Evolutionary conservation across 495 filamentous ascomycete genomes (phyloP).

Genomic region (Neurospora africana): DNA sequence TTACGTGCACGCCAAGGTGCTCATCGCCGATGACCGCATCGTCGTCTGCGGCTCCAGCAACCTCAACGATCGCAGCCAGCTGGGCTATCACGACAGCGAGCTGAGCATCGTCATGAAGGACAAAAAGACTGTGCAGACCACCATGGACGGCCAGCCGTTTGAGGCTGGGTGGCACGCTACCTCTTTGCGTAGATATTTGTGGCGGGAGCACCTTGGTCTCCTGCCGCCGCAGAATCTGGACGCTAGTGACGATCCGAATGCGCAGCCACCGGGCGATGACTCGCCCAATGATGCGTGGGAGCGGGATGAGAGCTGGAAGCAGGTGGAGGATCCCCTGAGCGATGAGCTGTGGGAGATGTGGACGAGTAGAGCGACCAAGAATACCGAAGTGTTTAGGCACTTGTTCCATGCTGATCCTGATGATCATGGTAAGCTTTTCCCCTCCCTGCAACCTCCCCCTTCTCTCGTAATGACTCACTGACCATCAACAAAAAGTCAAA

Average conservation of each 20-base stretch:
- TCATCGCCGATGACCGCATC: slow-evolving; percentile 74
- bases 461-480: background rate
- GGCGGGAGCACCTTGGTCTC: slow-evolving; percentile 87
- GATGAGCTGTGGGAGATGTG: slow-evolving; percentile 79
- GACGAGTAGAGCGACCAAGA: slow-evolving; percentile 63
- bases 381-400: slow-evolving; percentile 75
- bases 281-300: slow-evolving; percentile 59
- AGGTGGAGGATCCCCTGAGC: slow-evolving; percentile 72
- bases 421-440: slow-evolving; percentile 48
- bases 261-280: slow-evolving; percentile 61
- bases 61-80: slow-evolving; percentile 87
- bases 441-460: background rate
- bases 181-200: slow-evolving; percentile 73
- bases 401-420: slow-evolving; percentile 93
- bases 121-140: slow-evolving; percentile 55
- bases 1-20: slow-evolving; percentile 82
- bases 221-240: slow-evolving; percentile 65
- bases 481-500: slow-evolving; percentile 42
- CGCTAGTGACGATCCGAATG: slow-evolving; percentile 62
- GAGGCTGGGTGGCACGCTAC: slow-evolving; percentile 67
- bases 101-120: slow-evolving; percentile 91
- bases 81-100: slow-evolving; percentile 84
- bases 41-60: slow-evolving; percentile 83
- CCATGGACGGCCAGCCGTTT: slow-evolving; percentile 75
- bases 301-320: slow-evolving; percentile 53